Evolutionary conservation across 2,329 filamentous ascomycete species (phyloP).

Genomic region (Monosporascus cannonballus): DNA sequence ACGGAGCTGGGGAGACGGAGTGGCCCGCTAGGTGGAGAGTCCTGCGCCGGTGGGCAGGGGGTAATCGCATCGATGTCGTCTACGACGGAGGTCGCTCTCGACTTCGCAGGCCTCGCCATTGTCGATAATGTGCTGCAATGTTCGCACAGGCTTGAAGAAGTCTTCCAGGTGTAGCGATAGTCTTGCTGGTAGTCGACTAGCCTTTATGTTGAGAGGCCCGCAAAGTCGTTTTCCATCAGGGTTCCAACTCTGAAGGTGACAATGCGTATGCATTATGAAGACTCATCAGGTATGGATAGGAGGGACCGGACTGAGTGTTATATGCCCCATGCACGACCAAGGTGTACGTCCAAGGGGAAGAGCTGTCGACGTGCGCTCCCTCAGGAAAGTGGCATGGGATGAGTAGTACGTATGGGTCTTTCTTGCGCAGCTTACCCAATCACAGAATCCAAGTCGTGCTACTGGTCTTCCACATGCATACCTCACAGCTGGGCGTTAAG

Average conservation of each 20-base stretch:
- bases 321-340: not conserved
- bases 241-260: too few species aligned
- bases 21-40: not conserved
- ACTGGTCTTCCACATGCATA: not conserved
- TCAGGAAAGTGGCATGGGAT: not conserved
- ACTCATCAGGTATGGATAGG: too few species aligned
- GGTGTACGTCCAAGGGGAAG: too few species aligned
- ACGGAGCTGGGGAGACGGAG: conserved; percentile 6
- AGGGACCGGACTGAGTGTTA: not conserved
- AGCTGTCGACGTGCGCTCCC: not conserved
- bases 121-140: not conserved
- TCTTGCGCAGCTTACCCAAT: not conserved
- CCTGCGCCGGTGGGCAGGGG: conserved; percentile 19
- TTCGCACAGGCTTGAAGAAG: not conserved
- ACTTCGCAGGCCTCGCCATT: conserved; percentile 7
- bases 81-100: conserved; percentile 4
- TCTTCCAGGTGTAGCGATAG: too few species aligned
- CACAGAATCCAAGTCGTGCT: not conserved
- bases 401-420: not conserved
- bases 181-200: too few species aligned
- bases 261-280: too few species aligned
- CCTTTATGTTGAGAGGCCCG: too few species aligned
- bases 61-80: conserved; percentile 30
- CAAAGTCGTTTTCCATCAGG: too few species aligned
- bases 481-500: not conserved